These are phyloP conservation scores for Friedmanniomyces endolithicus DNA, from an alignment of 495 filamentous ascomycete species.

Conservation along the genomic window DNA sequence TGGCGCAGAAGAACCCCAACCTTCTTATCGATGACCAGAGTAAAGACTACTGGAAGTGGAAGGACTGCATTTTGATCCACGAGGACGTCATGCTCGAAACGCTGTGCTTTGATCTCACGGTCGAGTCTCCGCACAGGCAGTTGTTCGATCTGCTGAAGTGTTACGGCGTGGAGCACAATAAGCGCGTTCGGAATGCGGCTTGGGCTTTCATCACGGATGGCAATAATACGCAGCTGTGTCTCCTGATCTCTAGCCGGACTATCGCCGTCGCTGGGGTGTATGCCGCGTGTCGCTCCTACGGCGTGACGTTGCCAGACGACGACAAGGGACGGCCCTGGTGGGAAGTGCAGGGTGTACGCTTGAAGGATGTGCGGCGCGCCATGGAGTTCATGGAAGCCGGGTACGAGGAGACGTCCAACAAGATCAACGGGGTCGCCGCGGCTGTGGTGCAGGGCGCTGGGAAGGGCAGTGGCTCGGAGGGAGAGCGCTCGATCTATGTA, in stretches of 20 bases:
- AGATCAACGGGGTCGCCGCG: constrained; percentile 7
- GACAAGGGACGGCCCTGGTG: constrained; percentile 72
- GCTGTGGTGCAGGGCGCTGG: background rate
- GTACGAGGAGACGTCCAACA: constrained; percentile 55
- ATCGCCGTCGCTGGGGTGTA: constrained; percentile 81
- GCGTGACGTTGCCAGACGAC: constrained; percentile 61
- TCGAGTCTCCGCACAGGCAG: constrained; percentile 71
- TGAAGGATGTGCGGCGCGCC: constrained; percentile 51
- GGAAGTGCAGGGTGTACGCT: constrained; percentile 52
- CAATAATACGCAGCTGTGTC: constrained; percentile 66
- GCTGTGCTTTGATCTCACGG: constrained; percentile 84
- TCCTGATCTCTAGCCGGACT: constrained; percentile 64
- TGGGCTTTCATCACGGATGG: constrained; percentile 92
- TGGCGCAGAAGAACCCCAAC: constrained; percentile 84
- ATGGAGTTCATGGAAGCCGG: constrained; percentile 60
- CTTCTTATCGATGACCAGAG: constrained; percentile 84
- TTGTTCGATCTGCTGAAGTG: constrained; percentile 65
- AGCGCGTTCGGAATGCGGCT: constrained; percentile 63
- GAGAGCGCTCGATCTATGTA: constrained; percentile 27
- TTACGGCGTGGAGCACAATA: constrained; percentile 58
- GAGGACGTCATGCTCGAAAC: constrained; percentile 86
- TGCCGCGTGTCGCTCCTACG: constrained; percentile 59
- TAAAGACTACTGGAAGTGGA: constrained; percentile 95
- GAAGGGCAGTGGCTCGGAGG: constrained; percentile 8
- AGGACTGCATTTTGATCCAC: constrained; percentile 76